Conservation (phyloP, 495 filamentous ascomycete species). For the Xylaria grammica region DNA sequence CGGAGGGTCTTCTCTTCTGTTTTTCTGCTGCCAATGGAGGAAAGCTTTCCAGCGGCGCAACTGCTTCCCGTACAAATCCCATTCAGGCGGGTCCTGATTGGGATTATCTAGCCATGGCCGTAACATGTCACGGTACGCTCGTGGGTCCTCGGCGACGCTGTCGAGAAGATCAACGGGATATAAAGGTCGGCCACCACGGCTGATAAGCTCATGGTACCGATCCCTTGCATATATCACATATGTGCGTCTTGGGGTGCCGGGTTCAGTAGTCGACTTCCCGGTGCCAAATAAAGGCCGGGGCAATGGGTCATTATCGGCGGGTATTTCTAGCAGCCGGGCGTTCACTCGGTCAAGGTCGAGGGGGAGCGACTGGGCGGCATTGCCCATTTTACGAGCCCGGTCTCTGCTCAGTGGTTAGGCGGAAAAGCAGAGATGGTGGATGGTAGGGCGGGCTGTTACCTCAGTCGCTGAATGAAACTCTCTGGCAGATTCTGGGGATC, state of each 20-base stretch:
- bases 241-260: not conserved
- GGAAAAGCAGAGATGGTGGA: not conserved
- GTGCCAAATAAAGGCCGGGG: not conserved
- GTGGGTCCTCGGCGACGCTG: conserved; percentile 4
- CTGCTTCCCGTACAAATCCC: not conserved
- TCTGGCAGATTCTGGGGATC: conserved; percentile 10
- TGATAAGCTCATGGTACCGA: conserved; percentile 6
- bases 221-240: not conserved
- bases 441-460: not conserved
- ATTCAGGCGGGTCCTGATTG: not conserved
- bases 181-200: conserved; percentile 16
- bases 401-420: not conserved
- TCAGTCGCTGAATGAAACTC: conserved; percentile 17
- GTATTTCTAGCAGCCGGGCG: not conserved
- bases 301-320: not conserved
- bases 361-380: not conserved
- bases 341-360: conserved; percentile 12
- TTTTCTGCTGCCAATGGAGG: not conserved
- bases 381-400: not conserved
- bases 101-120: not conserved
- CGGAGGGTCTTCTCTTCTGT: not conserved
- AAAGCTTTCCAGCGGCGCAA: not conserved
- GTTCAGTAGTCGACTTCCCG: not conserved
- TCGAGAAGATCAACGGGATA: conserved; percentile 15
- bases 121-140: not conserved